phyloP scores from a whole-genome alignment of 495 filamentous ascomycete species.

The Hypoxylon trugodes region DNA sequence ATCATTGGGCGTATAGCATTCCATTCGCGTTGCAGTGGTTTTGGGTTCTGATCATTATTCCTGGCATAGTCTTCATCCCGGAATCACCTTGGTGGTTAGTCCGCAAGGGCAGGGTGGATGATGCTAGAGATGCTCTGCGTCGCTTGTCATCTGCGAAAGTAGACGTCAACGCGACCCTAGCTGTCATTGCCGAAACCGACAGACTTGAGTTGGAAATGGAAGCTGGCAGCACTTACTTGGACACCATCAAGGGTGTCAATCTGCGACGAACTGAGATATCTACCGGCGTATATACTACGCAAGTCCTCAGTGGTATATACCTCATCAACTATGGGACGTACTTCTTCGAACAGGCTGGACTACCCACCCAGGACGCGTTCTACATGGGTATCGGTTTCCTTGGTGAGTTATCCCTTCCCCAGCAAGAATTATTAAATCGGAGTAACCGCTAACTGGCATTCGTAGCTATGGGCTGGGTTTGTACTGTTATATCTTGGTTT shows the following conservation, averaged over 20 bases:
- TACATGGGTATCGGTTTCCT: constrained; percentile 60
- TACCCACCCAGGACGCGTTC: constrained; percentile 58
- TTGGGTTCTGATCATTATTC: constrained; percentile 67
- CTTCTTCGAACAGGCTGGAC: constrained; percentile 70
- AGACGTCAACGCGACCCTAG: constrained; percentile 53
- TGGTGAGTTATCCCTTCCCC: constrained; percentile 42
- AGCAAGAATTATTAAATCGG: too few species aligned
- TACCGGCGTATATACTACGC: constrained; percentile 58
- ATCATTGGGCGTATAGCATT: constrained; percentile 63
- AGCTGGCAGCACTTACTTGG: constrained; percentile 62
- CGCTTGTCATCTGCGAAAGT: constrained; percentile 52
- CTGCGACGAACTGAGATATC: constrained; percentile 65
- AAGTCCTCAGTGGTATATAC: constrained; percentile 60
- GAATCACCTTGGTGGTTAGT: constrained; percentile 73
- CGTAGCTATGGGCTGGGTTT: constrained; percentile 53
- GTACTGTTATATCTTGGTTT: constrained; percentile 63
- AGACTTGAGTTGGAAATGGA: constrained; percentile 66
- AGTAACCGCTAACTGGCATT: too few species aligned
- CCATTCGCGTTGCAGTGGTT: constrained; percentile 73
- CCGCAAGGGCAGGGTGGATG: constrained; percentile 60
- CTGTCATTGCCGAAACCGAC: constrained; percentile 70
- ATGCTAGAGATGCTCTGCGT: constrained; percentile 57
- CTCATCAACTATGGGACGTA: constrained; percentile 69
- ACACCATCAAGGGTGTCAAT: constrained; percentile 65
- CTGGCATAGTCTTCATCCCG: constrained; percentile 64